phyloP scores from a whole-genome alignment of 2,329 filamentous ascomycete species.

The Aureobasidium sp. region DNA sequence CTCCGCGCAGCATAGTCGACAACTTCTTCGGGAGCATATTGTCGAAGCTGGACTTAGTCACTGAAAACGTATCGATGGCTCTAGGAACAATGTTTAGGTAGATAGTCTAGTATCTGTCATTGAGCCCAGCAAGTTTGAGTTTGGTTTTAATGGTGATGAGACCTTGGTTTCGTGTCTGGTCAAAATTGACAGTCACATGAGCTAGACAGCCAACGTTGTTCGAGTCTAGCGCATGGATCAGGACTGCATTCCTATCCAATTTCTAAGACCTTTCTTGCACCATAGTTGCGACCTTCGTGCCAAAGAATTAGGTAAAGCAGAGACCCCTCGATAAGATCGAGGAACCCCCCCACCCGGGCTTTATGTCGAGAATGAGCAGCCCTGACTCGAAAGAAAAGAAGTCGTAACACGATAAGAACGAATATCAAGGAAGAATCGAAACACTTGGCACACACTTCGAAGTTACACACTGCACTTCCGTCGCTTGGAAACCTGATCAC shows the following conservation, averaged over 20 bases:
- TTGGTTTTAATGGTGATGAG: background rate
- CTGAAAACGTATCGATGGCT: background rate
- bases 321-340: background rate
- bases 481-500: slow-evolving; percentile 9
- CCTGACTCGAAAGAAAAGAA: background rate
- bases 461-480: background rate
- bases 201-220: background rate
- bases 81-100: background rate
- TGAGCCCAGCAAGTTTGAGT: background rate
- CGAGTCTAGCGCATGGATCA: background rate
- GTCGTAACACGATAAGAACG: background rate
- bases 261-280: background rate
- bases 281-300: background rate
- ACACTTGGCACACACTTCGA: background rate
- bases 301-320: background rate
- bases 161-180: background rate
- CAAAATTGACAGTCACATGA: background rate
- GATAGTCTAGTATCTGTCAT: background rate
- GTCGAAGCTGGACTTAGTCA: background rate
- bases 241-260: background rate
- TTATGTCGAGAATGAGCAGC: slow-evolving; percentile 5
- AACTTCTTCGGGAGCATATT: background rate
- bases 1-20: background rate
- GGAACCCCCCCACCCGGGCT: slow-evolving; percentile 11
- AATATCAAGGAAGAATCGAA: background rate